Conservation (phyloP, 1,139 yeast genomes). For the Zygosaccharomyces sapae region DNA sequence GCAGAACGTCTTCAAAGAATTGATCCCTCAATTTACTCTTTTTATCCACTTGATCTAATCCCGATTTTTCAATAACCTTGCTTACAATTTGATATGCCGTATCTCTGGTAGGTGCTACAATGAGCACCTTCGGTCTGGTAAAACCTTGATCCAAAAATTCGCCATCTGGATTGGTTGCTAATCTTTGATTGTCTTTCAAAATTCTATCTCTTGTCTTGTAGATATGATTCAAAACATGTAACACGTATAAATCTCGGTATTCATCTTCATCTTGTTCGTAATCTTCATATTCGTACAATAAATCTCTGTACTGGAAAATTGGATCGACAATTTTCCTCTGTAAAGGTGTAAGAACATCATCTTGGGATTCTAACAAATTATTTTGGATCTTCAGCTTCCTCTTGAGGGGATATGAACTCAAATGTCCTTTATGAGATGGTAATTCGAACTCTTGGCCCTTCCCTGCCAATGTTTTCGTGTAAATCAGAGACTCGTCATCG, state of each 20-base stretch:
- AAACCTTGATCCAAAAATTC: constrained; percentile 92
- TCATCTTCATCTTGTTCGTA: constrained; percentile 40
- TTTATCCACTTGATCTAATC: constrained; percentile 74
- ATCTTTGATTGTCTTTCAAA: constrained; percentile 64
- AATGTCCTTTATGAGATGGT: constrained; percentile 23
- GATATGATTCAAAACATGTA: constrained; percentile 80
- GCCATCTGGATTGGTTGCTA: constrained; percentile 40
- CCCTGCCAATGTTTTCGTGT: constrained; percentile 23
- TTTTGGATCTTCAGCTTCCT: constrained; percentile 34
- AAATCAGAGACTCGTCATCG: constrained; percentile 23
- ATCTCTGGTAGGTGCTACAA: constrained; percentile 80
- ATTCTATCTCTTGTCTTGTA: constrained; percentile 81
- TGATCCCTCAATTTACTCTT: constrained; percentile 69
- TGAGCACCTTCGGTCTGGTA: constrained; percentile 83
- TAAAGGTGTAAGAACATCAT: constrained; percentile 36
- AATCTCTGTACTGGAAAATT: constrained; percentile 68
- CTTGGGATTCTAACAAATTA: constrained; percentile 20
- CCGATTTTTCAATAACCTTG: constrained; percentile 58
- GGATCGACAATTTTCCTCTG: constrained; percentile 52
- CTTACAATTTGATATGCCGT: constrained; percentile 67
- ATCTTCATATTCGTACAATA: constrained; percentile 57
- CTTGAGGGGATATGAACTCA: constrained; percentile 36
- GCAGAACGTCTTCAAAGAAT: constrained; percentile 50
- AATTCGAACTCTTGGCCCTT: constrained; percentile 16
- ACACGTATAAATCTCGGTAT: constrained; percentile 58